phyloP scores from a whole-genome alignment of 2,329 filamentous ascomycete species.

The Microascus cirrosus region DNA sequence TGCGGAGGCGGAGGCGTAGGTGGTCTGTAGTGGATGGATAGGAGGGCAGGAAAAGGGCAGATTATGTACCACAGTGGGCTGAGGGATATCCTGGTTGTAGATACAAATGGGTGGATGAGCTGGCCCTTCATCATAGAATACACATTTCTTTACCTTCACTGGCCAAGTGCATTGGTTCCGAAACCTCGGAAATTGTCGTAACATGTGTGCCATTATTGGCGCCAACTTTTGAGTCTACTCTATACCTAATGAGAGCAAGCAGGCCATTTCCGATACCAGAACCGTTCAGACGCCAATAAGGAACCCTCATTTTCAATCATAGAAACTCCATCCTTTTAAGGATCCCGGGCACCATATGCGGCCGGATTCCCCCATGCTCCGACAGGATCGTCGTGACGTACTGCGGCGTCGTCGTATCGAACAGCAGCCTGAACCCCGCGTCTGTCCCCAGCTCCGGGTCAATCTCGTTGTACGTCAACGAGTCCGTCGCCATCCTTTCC shows the following conservation, averaged over 20 bases:
- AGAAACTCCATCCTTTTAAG: slow-evolving; percentile 9
- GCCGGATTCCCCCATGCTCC: slow-evolving; percentile 53
- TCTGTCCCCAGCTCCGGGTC: slow-evolving; percentile 57
- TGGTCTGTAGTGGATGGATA: background rate
- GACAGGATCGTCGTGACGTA: slow-evolving; percentile 85
- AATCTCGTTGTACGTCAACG: slow-evolving; percentile 89
- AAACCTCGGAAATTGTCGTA: background rate
- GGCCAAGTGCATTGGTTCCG: background rate
- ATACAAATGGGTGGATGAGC: background rate
- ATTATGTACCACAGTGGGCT: background rate
- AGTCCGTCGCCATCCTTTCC: slow-evolving; percentile 77
- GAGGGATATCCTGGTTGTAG: background rate
- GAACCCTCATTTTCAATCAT: background rate
- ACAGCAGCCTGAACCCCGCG: slow-evolving; percentile 56
- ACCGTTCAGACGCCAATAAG: too few species aligned
- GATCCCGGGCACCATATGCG: slow-evolving; percentile 5
- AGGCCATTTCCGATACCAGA: too few species aligned
- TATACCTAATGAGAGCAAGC: too few species aligned
- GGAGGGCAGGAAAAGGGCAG: background rate
- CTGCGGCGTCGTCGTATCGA: slow-evolving; percentile 82
- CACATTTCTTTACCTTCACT: background rate
- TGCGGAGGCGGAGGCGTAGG: slow-evolving; percentile 5
- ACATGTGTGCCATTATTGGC: background rate
- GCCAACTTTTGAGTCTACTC: background rate
- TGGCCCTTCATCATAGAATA: background rate